Evolutionary conservation across 2,329 filamentous ascomycete species (phyloP), one percentile per base, ranked within the genome.

Genomic region (Trichoderma sp.): DNA sequence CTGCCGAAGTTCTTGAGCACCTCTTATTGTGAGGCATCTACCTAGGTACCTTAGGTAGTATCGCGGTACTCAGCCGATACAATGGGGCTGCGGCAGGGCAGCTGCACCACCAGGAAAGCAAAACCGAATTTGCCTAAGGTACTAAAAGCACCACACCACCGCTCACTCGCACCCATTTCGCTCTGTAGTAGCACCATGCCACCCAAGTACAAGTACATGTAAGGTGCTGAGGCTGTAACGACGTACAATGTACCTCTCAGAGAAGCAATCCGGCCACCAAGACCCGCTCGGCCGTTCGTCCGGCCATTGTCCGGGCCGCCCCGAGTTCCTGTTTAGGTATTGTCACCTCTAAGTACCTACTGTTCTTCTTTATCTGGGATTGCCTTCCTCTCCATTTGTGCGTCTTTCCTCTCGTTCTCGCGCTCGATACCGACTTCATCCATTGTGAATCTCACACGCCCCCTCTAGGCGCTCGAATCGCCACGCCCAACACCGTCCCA

Each of bases 401-500:
- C 34, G 34, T 14, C 34, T 19, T 30, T 51, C 9, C 48, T 51
- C 48, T 28, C 15, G 26, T 26, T n/a, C 28, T 52, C 50, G 50
- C 50, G n/a, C 17, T 34, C 28, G n/a, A 15, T 52, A 15, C 50
- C 14, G 14, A 17, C 14, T 10, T n/a, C 43, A 59, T 34, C 28
- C 50, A 52, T 12, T 52, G 50, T 52, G 7, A 30, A 17, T 14
- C 5, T 1, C 3, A 39, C 34, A 39, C 28, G 9, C 26, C 44
- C 45, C 34, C 34, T 39, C 50, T 43, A n/a, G 58, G 14, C 30
- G 19, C 34, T 34, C 6, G 7, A 6, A 51, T 30, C 19, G 30
- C 43, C 34, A 39, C 47, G 47, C 58, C 55, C 58, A 52, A 61
- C 58, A 51, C 58, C 45, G 30, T 51, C 57, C 39, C 47, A 51